Percentiles rank a stretch among this genome's conserved stretches.
phyloP scores from a whole-genome alignment of 805 yeast species.

The Candida takata region DNA sequence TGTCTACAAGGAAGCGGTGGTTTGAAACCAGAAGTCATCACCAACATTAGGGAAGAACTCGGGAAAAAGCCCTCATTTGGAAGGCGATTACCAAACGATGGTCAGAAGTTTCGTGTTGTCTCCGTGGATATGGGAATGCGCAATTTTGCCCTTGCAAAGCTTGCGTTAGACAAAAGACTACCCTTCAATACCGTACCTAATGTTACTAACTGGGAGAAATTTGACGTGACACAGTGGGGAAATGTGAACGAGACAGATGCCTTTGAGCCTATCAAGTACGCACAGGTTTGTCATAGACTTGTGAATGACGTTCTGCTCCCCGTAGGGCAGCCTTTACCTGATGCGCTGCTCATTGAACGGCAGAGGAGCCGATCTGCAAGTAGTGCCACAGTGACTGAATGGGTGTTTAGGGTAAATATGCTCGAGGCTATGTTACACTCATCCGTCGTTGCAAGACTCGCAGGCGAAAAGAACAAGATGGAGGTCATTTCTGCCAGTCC shows the following conservation, averaged over 20 bases:
- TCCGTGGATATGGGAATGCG: slow-evolving; percentile 33
- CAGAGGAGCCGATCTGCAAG: slow-evolving; percentile 50
- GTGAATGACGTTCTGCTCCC: slow-evolving; percentile 23
- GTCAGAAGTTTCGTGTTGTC: slow-evolving; percentile 19
- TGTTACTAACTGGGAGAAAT: slow-evolving; percentile 30
- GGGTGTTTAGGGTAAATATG: slow-evolving; percentile 44
- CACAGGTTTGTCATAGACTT: slow-evolving; percentile 19
- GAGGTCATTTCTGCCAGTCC: slow-evolving; percentile 17
- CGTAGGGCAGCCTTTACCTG: slow-evolving; percentile 23
- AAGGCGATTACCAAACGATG: slow-evolving; percentile 13
- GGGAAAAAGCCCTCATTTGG: slow-evolving; percentile 6
- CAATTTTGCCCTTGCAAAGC: slow-evolving; percentile 27
- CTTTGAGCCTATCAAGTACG: slow-evolving; percentile 22
- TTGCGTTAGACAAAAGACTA: slow-evolving; percentile 20
- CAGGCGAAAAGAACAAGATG: slow-evolving; percentile 3
- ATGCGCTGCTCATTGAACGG: slow-evolving; percentile 43
- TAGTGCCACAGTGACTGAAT: slow-evolving; percentile 39
- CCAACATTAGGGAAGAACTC: slow-evolving; percentile 5
- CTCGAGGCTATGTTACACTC: slow-evolving; percentile 44
- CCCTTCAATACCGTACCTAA: slow-evolving; percentile 20
- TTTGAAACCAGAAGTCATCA: slow-evolving; percentile 8
- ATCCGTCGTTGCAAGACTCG: slow-evolving; percentile 13
- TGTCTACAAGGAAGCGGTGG: slow-evolving; percentile 9
- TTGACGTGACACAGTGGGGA: slow-evolving; percentile 22
- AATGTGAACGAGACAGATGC: slow-evolving; percentile 4